Evolutionary conservation across 1,284 basidiomycete genomes (phyloP).

Genomic region (Ustilago bromivora): DNA sequence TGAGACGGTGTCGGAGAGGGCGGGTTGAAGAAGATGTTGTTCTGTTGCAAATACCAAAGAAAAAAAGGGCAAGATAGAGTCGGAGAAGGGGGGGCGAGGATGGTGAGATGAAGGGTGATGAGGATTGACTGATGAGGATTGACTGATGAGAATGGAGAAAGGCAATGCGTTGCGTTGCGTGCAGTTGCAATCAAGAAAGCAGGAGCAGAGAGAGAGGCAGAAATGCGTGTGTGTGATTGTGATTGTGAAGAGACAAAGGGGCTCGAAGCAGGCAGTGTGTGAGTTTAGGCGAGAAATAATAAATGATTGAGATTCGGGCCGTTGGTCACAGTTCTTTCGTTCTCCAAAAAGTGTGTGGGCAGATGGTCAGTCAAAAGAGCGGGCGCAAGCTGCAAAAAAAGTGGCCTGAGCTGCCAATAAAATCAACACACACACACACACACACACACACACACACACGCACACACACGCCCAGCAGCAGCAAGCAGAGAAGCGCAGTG

Average conservation of each 20-base stretch:
- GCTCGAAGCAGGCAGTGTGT: constrained; percentile 19
- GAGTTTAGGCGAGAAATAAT: constrained; percentile 1
- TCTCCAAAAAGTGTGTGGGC: neutral
- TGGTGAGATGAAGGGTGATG: neutral
- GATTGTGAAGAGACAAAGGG: constrained; percentile 16
- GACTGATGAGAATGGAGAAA: neutral
- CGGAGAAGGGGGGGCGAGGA: neutral
- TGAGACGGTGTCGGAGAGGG: neutral
- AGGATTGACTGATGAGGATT: neutral
- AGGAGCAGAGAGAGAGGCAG: too few relatives aligned
- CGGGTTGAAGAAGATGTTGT: neutral
- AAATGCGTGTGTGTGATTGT: constrained; percentile 6
- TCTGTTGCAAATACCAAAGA: neutral
- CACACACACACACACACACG: neutral
- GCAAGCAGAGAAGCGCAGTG: neutral
- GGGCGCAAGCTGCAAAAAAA: neutral
- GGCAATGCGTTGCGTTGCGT: constrained; percentile 5
- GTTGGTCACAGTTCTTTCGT: too few relatives aligned
- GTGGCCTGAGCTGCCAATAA: neutral
- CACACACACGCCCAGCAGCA: neutral
- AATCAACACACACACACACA: neutral
- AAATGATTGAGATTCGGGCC: too few relatives aligned
- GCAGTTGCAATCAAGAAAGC: constrained; percentile 1
- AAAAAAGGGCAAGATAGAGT: neutral
- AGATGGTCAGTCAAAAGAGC: neutral